Evolutionary conservation across 2,329 filamentous ascomycete genomes (phyloP), one percentile per base, ranked within the genome.

Genomic region (Sporothrix globosa): DNA sequence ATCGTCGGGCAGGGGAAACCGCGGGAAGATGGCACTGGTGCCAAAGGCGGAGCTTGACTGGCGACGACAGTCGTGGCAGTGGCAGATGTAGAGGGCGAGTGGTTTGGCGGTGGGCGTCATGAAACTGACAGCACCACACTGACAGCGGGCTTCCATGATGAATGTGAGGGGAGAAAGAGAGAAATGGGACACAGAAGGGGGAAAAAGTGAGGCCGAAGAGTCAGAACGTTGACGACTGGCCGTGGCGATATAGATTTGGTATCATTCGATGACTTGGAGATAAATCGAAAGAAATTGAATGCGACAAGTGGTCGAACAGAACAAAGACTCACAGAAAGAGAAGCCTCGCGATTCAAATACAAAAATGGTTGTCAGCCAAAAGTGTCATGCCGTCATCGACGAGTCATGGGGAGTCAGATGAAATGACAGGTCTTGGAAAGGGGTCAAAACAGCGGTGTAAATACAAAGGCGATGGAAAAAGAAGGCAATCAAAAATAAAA

Each of bases 1-100:
- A 19, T 77, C 79, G 50, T 79, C 78, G 0, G 88, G 87, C 39
- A 91, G 79, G 11, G 81, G 77, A 72, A 92, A 92, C n/a, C 82
- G 82, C 0, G 89, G 90, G 75, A 91, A 92, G 72, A 91, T 90
- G 74, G 90, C 90, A 48, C 88, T 89, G 44, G 88, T 86, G 39
- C 89, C 90, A 78, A 90, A 91, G 1, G 90, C 88, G 13, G 74
- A 72, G 67, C 73, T 72, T 10, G 73, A 72, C 66, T 74, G 73
- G 56, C 70, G 73, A 44, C 72, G 74, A 53, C 74, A 75, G 21
- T 72, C 70, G n/a, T 70, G 27, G 67, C 74, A 75, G 69, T 75
- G 74, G 69, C 74, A 75, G 46, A 75, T 73, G 71, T 75, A 75
- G 24, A 75, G 73, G 14, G 74, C 74, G 44, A 75, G 69, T 27